phyloP scores from a whole-genome alignment of 108 stramenopile genomes.

The Nannochloropsis salina region DNA sequence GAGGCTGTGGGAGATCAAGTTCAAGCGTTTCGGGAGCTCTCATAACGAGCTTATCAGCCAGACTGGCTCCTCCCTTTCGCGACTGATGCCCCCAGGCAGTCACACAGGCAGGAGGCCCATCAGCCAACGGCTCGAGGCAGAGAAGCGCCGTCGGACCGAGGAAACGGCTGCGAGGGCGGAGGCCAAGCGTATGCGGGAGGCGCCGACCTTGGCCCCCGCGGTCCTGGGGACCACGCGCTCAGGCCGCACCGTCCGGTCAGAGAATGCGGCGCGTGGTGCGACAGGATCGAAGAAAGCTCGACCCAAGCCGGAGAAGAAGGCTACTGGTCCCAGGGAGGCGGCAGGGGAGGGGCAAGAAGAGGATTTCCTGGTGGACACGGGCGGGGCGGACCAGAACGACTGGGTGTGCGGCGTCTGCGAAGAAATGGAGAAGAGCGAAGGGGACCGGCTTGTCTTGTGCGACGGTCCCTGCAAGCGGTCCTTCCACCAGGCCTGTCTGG shows the following conservation, averaged over 20 bases:
- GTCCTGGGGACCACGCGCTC: background rate
- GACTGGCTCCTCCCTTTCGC: background rate
- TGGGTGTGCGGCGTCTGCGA: conserved; percentile 36
- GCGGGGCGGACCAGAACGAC: conserved; percentile 27
- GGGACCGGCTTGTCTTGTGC: conserved; percentile 32
- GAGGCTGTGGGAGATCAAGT: background rate
- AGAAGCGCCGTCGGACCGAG: background rate
- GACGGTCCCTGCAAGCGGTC: conserved; percentile 41
- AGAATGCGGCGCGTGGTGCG: background rate
- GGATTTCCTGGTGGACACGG: background rate
- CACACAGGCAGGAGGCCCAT: background rate
- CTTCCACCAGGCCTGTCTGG: conserved; percentile 44
- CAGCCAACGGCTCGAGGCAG: background rate
- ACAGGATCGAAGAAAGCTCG: background rate
- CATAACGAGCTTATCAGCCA: background rate
- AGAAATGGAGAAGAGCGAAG: conserved; percentile 29
- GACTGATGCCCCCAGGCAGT: background rate
- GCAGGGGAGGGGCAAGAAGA: background rate
- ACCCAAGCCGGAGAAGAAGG: background rate
- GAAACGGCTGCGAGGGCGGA: background rate
- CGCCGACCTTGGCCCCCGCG: background rate
- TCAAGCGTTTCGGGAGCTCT: conserved; percentile 5
- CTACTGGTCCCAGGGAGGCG: background rate
- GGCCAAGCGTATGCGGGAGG: background rate
- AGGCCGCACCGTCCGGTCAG: background rate